Evolutionary conservation across 345 rosid genomes (phyloP), one percentile per base, ranked within the genome.

Genomic region (Lepidium sativum): DNA sequence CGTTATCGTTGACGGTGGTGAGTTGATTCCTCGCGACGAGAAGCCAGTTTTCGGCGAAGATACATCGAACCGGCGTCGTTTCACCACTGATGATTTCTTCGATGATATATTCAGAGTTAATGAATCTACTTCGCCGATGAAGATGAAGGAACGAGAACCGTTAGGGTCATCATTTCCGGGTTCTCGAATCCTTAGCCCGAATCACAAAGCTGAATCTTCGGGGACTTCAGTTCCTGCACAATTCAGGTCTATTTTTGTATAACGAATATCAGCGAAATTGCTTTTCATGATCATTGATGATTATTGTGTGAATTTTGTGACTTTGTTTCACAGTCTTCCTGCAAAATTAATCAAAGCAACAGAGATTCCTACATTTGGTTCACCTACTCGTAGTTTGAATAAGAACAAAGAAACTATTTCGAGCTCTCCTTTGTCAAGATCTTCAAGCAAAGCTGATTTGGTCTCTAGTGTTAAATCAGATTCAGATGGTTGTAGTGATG

Each of bases 41-140:
- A 88, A 85, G 78, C 92, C 96, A 0, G 96, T 83, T 43, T 92
- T 88, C 47, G 98, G 98, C 1, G 90, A 77, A 60, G 89, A 85
- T 37, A 62, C 59, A 11, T 62, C 59, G 37, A 64, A 18, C 15
- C 68, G 85, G 20, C 82, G 89, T 55, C 69, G 84, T 42, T 50
- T 63, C 35, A 53, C 70, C 6, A 65, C 71, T 8, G 78, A 68
- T 25, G 83, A 84, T 49, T 92, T 92, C 84, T 92, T 82, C 27
- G 82, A 77, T 35, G 98, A 92, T 68, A 92, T 92, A 47, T 92
- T 82, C 37, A 60, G 68, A 77, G 86, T 80, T 25, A 45, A 72
- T 21, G 87, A 85, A 9, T 80, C 81, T 9, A 44, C 75, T 52
- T 65, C 84, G 8, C 84, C 90, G 4, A 68, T 81, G 82, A 78